Conservation (phyloP, 2,329 filamentous ascomycete species). For the Malbranchea zuffiana region DNA sequence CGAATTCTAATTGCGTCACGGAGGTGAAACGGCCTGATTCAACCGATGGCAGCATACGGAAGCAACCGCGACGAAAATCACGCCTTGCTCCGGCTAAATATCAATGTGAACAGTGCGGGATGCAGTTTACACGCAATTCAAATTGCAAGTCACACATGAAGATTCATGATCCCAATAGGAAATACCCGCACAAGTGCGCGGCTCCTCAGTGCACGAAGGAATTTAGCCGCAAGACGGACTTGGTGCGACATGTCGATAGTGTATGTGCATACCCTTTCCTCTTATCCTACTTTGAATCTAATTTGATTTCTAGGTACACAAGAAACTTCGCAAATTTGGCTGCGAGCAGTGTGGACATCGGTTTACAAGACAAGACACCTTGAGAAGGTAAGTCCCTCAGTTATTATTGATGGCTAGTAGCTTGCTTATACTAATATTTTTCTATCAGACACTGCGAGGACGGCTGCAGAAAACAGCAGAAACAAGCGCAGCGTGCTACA, state of each 20-base stretch:
- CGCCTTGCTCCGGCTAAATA: slow-evolving; percentile 51
- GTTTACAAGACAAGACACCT: slow-evolving; percentile 72
- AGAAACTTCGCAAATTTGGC: slow-evolving; percentile 57
- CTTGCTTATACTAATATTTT: not conserved
- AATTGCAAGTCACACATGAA: slow-evolving; percentile 82
- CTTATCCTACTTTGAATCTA: slow-evolving; percentile 1
- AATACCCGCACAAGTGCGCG: slow-evolving; percentile 59
- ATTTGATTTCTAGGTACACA: slow-evolving; percentile 48
- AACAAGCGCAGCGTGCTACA: slow-evolving; percentile 4
- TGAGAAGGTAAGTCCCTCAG: slow-evolving; percentile 54
- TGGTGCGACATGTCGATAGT: slow-evolving; percentile 46
- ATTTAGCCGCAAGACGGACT: slow-evolving; percentile 75
- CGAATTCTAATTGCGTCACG: slow-evolving; percentile 4
- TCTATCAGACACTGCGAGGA: slow-evolving; percentile 14
- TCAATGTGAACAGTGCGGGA: slow-evolving; percentile 63
- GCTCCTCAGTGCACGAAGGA: slow-evolving; percentile 56
- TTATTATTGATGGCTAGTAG: not conserved
- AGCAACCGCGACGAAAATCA: slow-evolving; percentile 6
- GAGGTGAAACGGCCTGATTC: not conserved
- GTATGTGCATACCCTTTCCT: slow-evolving; percentile 35
- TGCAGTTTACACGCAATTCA: slow-evolving; percentile 70
- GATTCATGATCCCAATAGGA: slow-evolving; percentile 63
- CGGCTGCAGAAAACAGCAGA: slow-evolving; percentile 15
- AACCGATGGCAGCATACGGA: slow-evolving; percentile 5
- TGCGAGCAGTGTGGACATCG: slow-evolving; percentile 60